A percentile compares a stretch with the other conserved stretches of the same genome.
Evolutionary conservation across 257 asterid species (phyloP).

Genomic region (Prunella vulgaris): DNA sequence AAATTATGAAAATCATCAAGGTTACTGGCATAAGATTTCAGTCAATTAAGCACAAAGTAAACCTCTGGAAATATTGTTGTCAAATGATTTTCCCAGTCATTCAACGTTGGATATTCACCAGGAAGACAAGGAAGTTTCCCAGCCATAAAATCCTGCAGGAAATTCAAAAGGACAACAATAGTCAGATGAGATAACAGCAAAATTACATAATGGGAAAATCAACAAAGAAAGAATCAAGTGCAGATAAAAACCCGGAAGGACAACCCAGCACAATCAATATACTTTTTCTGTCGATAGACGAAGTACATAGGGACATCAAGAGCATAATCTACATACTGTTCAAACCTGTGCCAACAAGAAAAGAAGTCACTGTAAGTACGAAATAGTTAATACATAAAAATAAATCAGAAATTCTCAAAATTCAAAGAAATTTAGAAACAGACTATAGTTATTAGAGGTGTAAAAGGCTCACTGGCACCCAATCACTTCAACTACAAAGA

Average conservation of each 20-base stretch:
- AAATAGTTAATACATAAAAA: slow-evolving; percentile 6
- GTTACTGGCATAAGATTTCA: neutral
- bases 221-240: slow-evolving; percentile 19
- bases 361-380: slow-evolving; percentile 14
- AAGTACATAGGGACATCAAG: slow-evolving; percentile 99
- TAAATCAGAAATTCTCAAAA: neutral
- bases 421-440: neutral
- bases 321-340: slow-evolving; percentile 94
- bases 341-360: slow-evolving; percentile 62
- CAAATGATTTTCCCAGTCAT: slow-evolving; percentile 98
- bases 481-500: slow-evolving; percentile 3
- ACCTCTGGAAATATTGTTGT: slow-evolving; percentile 99
- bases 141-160: slow-evolving; percentile 81
- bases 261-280: slow-evolving; percentile 79
- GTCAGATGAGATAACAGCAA: neutral
- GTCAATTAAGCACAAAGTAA: slow-evolving; percentile 20
- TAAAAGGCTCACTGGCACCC: neutral
- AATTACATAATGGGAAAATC: neutral
- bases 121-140: slow-evolving; percentile 91
- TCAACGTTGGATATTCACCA: slow-evolving; percentile 81
- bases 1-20: slow-evolving; percentile 15
- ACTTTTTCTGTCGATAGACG: slow-evolving; percentile 79
- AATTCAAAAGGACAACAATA: slow-evolving; percentile 10
- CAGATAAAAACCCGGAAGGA: slow-evolving; percentile 70
- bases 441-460: neutral